Evolutionary conservation across 1,284 basidiomycete genomes (phyloP).

Genomic region (Austroboletus niveus): DNA sequence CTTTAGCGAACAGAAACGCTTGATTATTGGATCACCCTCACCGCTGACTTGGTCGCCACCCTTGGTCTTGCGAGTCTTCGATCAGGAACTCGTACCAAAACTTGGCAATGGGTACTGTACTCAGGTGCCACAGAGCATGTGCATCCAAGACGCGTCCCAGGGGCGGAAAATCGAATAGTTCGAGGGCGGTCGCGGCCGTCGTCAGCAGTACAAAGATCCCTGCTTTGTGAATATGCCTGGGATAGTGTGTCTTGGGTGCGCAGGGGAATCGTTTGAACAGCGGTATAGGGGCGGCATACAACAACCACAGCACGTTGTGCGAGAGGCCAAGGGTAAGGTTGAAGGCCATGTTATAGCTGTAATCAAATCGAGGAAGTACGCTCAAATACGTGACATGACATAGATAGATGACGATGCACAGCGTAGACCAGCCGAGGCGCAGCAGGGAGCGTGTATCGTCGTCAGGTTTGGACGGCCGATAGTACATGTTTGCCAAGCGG

Average conservation of each 20-base stretch:
- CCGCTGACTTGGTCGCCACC: conserved; percentile 41
- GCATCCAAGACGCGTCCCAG: conserved; percentile 80
- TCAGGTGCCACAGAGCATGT: conserved; percentile 92
- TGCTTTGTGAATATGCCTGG: conserved; percentile 52
- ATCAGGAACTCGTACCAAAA: conserved; percentile 86
- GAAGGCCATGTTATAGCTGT: conserved; percentile 92
- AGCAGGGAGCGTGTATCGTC: conserved; percentile 2
- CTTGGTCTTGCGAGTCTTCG: conserved; percentile 61
- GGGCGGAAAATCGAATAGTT: conserved; percentile 93
- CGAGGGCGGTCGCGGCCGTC: conserved; percentile 76
- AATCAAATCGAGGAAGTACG: conserved; percentile 83
- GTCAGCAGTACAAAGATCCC: conserved; percentile 68
- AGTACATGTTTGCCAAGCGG: conserved; percentile 80
- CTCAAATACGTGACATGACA: conserved; percentile 79
- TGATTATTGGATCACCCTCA: conserved; percentile 12
- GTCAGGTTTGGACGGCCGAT: conserved; percentile 18
- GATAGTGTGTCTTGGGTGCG: conserved; percentile 52
- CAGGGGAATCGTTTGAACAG: conserved; percentile 53
- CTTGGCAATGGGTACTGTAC: conserved; percentile 77
- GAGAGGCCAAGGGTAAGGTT: conserved; percentile 75
- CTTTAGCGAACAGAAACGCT: background rate
- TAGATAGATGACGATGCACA: conserved; percentile 55
- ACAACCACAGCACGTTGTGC: conserved; percentile 86
- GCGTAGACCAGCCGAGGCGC: conserved; percentile 40
- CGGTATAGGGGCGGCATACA: conserved; percentile 60